Conservation (phyloP, 345 rosid species). For the Syzygium aromaticum region DNA sequence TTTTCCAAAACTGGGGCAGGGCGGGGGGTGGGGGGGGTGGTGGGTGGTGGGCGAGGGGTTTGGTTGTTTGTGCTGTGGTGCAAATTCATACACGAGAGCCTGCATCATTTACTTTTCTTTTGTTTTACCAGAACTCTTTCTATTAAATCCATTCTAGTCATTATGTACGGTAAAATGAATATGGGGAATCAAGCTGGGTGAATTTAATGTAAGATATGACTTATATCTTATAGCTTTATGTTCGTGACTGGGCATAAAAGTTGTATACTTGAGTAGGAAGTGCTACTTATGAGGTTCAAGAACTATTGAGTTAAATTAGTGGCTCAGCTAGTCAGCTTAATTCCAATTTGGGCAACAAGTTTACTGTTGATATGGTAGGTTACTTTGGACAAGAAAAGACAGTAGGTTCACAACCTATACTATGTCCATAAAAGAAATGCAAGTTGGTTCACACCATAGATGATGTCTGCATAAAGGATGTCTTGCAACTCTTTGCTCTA, state of each 20-base stretch:
- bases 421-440: background rate
- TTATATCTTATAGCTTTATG: background rate
- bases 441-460: background rate
- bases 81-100: background rate
- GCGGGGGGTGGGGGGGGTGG: too few relatives aligned
- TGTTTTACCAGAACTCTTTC: background rate
- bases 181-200: background rate
- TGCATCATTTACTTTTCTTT: background rate
- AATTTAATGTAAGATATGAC: background rate
- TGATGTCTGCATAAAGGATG: background rate
- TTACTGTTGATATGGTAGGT: background rate
- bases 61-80: too few relatives aligned
- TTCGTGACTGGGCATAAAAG: background rate
- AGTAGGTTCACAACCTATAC: background rate
- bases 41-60: too few relatives aligned
- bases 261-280: background rate
- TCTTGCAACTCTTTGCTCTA: background rate
- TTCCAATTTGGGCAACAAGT: background rate
- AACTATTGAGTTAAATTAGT: background rate
- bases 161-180: background rate
- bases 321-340: background rate
- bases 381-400: background rate
- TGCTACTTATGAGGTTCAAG: background rate
- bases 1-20: background rate
- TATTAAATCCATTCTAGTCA: background rate